A percentile compares a stretch with the other conserved stretches of the same genome.
These are phyloP conservation scores for Strigomonas galati DNA, from an alignment of 208 protist species.

Conservation along the genomic window DNA sequence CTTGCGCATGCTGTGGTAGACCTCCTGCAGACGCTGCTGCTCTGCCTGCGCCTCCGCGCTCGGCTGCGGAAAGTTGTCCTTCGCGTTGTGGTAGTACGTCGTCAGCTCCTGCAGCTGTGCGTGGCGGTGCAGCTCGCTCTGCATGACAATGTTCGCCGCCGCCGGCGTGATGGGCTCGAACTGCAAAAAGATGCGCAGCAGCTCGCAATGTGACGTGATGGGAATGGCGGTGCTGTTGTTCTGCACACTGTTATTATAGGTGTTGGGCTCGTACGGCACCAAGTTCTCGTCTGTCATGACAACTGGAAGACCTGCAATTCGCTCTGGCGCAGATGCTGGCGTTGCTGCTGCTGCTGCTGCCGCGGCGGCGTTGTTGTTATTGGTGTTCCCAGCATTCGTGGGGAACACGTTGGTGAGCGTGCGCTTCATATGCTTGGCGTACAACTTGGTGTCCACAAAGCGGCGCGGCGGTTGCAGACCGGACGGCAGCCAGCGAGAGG, in stretches of 20 bases:
- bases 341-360: too few relatives aligned
- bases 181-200: conserved; percentile 43
- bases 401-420: background rate
- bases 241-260: conserved; percentile 7
- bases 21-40: conserved; percentile 33
- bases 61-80: conserved; percentile 13
- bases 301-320: background rate
- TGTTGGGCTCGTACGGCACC: conserved; percentile 6
- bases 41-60: conserved; percentile 17
- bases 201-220: conserved; percentile 13
- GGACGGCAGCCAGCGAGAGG: conserved; percentile 59
- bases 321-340: background rate
- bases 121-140: conserved; percentile 27
- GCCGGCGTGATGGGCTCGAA: conserved; percentile 33
- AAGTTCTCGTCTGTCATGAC: conserved; percentile 1
- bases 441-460: conserved; percentile 22
- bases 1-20: conserved; percentile 28
- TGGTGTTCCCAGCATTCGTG: background rate
- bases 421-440: conserved; percentile 6
- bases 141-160: conserved; percentile 34
- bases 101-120: conserved; percentile 34
- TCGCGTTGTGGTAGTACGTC: conserved; percentile 32
- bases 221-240: conserved; percentile 10
- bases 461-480: conserved; percentile 66
- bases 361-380: background rate